phyloP scores from a whole-genome alignment of 1,284 basidiomycete genomes.

The Golubevia pallescens region DNA sequence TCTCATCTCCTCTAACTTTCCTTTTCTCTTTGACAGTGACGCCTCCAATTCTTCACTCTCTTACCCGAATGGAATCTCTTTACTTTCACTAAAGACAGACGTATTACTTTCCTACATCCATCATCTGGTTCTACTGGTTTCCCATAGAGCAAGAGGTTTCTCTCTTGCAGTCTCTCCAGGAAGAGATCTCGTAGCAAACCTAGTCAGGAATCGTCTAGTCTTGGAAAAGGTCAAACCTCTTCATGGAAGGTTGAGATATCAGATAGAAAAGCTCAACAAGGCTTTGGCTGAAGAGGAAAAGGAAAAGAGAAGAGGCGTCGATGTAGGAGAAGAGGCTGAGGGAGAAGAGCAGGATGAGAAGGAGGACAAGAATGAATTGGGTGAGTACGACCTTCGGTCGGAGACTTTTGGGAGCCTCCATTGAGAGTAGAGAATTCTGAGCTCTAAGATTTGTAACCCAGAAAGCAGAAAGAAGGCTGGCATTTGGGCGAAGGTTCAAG shows the following conservation, averaged over 20 bases:
- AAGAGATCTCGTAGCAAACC: slow-evolving; percentile 26
- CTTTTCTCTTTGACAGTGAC: too few relatives aligned
- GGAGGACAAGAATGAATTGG: slow-evolving; percentile 9
- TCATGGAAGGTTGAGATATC: slow-evolving; percentile 87
- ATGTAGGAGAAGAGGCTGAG: slow-evolving; percentile 38
- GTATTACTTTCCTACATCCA: slow-evolving; percentile 86
- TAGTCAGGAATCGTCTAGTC: slow-evolving; percentile 43
- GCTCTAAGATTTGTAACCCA: slow-evolving; percentile 49
- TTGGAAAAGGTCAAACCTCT: slow-evolving; percentile 69
- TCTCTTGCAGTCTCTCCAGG: slow-evolving; percentile 20
- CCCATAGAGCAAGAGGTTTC: slow-evolving; percentile 33
- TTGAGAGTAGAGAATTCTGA: slow-evolving; percentile 1
- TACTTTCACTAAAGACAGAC: slow-evolving; percentile 86
- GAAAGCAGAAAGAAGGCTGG: slow-evolving; percentile 52
- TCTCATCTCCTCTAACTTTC: too few relatives aligned
- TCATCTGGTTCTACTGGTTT: slow-evolving; percentile 73
- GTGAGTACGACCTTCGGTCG: background rate
- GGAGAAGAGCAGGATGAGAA: slow-evolving; percentile 29
- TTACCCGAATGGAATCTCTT: slow-evolving; percentile 77
- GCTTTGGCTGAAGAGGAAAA: too few relatives aligned
- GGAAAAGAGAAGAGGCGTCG: slow-evolving; percentile 5
- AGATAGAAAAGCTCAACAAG: slow-evolving; percentile 82
- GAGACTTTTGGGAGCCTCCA: too few relatives aligned
- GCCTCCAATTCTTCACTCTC: too few relatives aligned
- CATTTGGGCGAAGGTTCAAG: slow-evolving; percentile 53